A percentile compares a stretch with the other conserved stretches of the same genome.
phyloP scores from a whole-genome alignment of 108 stramenopile genomes.

The Fragilaria radians region DNA sequence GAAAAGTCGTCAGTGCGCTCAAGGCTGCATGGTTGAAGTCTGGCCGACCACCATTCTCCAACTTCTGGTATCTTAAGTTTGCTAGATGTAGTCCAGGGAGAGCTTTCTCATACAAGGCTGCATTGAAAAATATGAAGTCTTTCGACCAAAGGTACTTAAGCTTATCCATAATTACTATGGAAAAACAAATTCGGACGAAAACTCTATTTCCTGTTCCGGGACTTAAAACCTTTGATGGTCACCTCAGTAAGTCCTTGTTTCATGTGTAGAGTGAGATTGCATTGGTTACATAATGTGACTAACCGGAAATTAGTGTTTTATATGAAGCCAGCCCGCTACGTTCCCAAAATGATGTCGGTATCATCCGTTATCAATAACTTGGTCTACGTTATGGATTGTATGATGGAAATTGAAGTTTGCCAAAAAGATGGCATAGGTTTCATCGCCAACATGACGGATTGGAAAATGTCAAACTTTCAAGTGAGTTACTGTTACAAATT shows the following conservation, averaged over 20 bases:
- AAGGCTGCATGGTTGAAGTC: neutral
- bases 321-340: conserved; percentile 40
- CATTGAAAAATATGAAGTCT: conserved; percentile 34
- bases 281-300: too few species aligned
- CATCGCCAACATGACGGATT: conserved; percentile 43
- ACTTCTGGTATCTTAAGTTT: conserved; percentile 37
- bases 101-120: conserved; percentile 12
- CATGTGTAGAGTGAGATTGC: too few species aligned
- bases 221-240: conserved; percentile 30
- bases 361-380: conserved; percentile 40
- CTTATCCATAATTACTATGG: conserved; percentile 15
- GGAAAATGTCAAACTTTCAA: conserved; percentile 40
- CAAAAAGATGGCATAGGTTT: conserved; percentile 44
- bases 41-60: conserved; percentile 6
- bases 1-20: neutral
- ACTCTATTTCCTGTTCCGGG: conserved; percentile 42
- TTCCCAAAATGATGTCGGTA: conserved; percentile 25
- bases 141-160: conserved; percentile 28
- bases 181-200: conserved; percentile 20
- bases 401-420: conserved; percentile 32
- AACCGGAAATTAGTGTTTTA: conserved; percentile 37
- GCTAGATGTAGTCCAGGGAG: conserved; percentile 40
- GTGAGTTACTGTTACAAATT: conserved; percentile 34
- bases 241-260: conserved; percentile 5
- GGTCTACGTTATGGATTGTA: conserved; percentile 32